Conservation (phyloP, 1,139 yeast genomes). For the Magnusiomyces ingens region DNA sequence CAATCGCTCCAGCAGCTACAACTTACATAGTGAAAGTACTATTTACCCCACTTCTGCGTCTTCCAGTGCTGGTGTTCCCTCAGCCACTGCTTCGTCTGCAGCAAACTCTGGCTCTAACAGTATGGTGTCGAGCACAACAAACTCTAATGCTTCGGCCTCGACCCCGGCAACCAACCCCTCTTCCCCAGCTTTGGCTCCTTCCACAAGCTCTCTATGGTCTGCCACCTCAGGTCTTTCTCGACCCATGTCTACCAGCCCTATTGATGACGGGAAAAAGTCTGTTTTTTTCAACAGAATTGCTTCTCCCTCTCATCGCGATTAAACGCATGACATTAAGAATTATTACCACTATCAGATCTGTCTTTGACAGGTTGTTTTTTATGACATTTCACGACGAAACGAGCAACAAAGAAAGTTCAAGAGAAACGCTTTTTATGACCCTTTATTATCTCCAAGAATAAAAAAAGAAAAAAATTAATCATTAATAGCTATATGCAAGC, state of each 20-base stretch:
- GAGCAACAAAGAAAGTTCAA: no score
- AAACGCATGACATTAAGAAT: not conserved
- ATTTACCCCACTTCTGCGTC: constrained; percentile 3
- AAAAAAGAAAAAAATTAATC: no score
- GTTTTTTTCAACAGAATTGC: not conserved
- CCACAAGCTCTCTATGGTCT: constrained; percentile 2
- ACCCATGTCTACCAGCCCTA: constrained; percentile 4
- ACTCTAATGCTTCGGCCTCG: not conserved
- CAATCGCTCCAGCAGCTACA: not conserved
- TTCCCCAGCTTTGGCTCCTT: not conserved
- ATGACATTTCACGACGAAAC: no score
- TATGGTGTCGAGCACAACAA: not conserved
- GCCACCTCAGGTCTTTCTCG: not conserved
- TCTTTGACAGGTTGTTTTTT: no score
- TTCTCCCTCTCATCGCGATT: constrained; percentile 4
- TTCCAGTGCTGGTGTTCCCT: no score
- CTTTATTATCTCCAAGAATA: no score
- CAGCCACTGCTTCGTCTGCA: no score
- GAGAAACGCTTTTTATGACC: no score
- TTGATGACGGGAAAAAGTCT: constrained; percentile 3
- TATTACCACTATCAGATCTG: no score
- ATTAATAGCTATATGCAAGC: no score
- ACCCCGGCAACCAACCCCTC: not conserved
- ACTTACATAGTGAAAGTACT: constrained; percentile 1
- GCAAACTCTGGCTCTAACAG: not conserved